These are phyloP conservation scores for Calonectria pseudoturangicola DNA, from an alignment of 2,329 filamentous ascomycete genomes.

Conservation along the genomic window DNA sequence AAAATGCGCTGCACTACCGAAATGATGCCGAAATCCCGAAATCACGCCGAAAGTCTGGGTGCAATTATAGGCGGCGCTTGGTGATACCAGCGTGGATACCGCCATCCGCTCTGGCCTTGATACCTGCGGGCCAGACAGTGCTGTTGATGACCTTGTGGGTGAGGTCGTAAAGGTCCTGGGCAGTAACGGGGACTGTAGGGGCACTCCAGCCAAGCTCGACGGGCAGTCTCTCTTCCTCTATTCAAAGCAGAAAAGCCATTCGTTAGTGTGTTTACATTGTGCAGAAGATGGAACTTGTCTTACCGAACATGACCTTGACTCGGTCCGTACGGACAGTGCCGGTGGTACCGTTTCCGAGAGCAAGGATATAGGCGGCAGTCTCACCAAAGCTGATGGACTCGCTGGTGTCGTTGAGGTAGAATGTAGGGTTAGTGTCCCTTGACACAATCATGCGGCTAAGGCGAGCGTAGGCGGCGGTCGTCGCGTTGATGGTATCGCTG, in stretches of 20 bases:
- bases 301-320: conserved; percentile 31
- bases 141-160: neutral
- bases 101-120: conserved; percentile 14
- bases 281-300: neutral
- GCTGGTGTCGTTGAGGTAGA: conserved; percentile 2
- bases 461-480: conserved; percentile 20
- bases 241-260: neutral
- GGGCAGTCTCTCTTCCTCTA: conserved; percentile 20
- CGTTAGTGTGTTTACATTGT: neutral
- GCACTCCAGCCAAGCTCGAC: conserved; percentile 18
- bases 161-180: conserved; percentile 10
- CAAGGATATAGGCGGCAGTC: conserved; percentile 26
- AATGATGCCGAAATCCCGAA: neutral
- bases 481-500: neutral
- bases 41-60: neutral
- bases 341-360: neutral
- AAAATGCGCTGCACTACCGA: neutral
- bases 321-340: conserved; percentile 14
- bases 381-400: conserved; percentile 17
- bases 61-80: conserved; percentile 19
- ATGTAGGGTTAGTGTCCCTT: conserved; percentile 3
- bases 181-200: neutral
- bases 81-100: conserved; percentile 48
- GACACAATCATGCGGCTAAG: neutral
- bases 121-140: neutral